Evolutionary conservation across 139 green algal genomes (phyloP), one percentile per base, ranked within the genome.

Genomic region (Chlorella sp.): DNA sequence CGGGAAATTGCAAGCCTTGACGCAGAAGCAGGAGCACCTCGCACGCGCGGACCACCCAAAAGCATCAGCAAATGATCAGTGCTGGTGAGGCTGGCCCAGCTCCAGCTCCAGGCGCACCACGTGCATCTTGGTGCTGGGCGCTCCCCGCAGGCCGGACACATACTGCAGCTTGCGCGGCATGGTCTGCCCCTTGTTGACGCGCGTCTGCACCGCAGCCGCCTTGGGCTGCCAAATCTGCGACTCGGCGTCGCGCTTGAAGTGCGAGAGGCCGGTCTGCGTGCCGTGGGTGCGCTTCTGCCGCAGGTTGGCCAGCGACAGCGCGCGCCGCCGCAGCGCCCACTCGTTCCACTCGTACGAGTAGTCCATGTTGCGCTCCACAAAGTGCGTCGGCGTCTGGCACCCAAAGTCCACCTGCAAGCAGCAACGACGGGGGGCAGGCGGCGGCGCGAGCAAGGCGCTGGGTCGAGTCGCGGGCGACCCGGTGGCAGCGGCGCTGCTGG

Each of bases 161-260:
- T 92, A 91, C 67, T 85, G 77, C 69, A 91, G 73, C 78, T 88
- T 90, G 63, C 79, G 80, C 0, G 87, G 83, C 88, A 93, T 92
- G 31, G 61, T 70, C 79, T 88, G 85, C 26, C 82, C 83, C 83
- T 90, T 91, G 74, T 82, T 68, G 27, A 79, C 77, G 23, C 66
- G 64, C 22, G 80, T 89, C 73, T 89, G 83, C 61, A 80, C 81
- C 1, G 62, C 55, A 0, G 79, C 80, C 26, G 74, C 76, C 65
- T 88, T 89, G 30, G 81, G 86, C 64, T 35, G 61, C 82, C 82
- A 89, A 17, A 87, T 75, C 77, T 83, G 88, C n/a, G 79, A 85
- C n/a, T 88, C 77, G 17, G 74, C 79, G 20, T 92, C 87, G 1
- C 87, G 77, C 62, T 85, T 78, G 79, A 91, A 93, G 74, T 88